Evolutionary conservation across 2,329 filamentous ascomycete genomes (phyloP), one percentile per base, ranked within the genome.

Genomic region (Fusarium xyrophilum): DNA sequence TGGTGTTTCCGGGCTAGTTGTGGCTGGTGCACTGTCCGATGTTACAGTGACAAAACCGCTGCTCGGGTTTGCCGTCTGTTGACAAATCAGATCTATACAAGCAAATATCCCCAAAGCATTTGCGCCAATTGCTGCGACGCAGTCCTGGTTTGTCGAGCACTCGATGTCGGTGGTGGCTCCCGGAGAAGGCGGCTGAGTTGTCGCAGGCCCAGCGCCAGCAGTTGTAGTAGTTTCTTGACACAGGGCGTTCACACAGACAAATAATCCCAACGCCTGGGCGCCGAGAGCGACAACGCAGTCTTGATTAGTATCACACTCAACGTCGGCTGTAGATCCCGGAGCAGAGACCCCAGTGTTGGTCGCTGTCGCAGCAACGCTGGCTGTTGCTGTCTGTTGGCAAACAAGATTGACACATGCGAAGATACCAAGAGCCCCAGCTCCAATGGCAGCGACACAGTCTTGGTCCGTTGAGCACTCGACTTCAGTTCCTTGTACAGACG

Each of bases 21-120:
- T n/a, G 3, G 19, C 12, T n/a, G 51, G 7, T 14, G 42, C 17
- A 15, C 4, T n/a, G 8, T 23, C 36, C 14, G 51, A 44, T 3
- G 63, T 67, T 3, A 57, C 17, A 15, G 57, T 67, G 9, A 44
- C 17, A 15, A 67, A 67, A 5, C 47, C 47, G 13, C 48, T 65
- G 33, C 44, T 61, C 3, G 56, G 40, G 10, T 62, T 23, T 19
- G 54, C 38, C 35, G 51, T 46, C 11, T n/a, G 52, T 23, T 67
- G 57, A 2, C 64, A 67, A 1, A 63, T 25, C 9, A 58, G 21
- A 1, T 67, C 52, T 10, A 67, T 14, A 9, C 64, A 67, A 2
- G 47, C 57, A 7, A 57, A 46, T 5, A 67, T n/a, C 0, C 64
- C 64, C 8, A 67, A n/a, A 14, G 46, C 53, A 3, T 17, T 44